Conservation (phyloP, 345 rosid species). For the Carallia brachiata region DNA sequence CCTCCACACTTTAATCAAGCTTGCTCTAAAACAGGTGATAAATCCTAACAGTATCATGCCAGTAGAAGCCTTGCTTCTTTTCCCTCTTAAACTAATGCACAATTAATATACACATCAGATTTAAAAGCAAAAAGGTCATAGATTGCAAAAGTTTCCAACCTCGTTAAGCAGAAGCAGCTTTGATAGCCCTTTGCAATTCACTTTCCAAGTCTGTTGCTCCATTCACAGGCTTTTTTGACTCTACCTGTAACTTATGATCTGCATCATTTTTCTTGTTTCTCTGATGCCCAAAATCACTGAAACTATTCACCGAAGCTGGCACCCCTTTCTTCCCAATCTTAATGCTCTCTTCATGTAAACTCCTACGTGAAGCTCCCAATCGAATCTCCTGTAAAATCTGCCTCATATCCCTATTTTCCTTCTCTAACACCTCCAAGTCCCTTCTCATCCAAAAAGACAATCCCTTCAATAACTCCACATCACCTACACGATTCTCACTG, state of each 20-base stretch:
- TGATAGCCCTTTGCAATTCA: constrained; percentile 55
- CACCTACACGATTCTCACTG: constrained; percentile 28
- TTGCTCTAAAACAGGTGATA: not conserved
- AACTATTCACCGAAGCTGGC: constrained; percentile 23
- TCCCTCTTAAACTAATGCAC: constrained; percentile 8
- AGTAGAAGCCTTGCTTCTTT: not conserved
- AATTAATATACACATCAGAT: constrained; percentile 8
- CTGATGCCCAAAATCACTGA: constrained; percentile 37
- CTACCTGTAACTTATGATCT: constrained; percentile 27
- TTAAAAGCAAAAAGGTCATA: not conserved
- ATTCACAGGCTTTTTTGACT: constrained; percentile 31
- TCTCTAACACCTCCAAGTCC: constrained; percentile 51
- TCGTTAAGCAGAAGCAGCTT: constrained; percentile 42
- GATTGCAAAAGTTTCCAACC: constrained; percentile 5
- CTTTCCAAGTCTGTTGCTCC: constrained; percentile 43
- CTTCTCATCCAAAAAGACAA: constrained; percentile 52
- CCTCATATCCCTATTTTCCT: constrained; percentile 53
- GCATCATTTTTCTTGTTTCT: constrained; percentile 32
- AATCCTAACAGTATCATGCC: not conserved
- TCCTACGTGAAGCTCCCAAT: constrained; percentile 22
- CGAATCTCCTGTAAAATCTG: constrained; percentile 46
- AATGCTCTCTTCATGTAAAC: constrained; percentile 10
- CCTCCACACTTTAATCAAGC: not conserved
- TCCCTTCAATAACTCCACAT: constrained; percentile 47
- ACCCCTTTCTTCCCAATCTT: constrained; percentile 29